Evolutionary conservation across 2,329 filamentous ascomycete genomes (phyloP).

Genomic region (Gnomoniopsis smithogilvyi): DNA sequence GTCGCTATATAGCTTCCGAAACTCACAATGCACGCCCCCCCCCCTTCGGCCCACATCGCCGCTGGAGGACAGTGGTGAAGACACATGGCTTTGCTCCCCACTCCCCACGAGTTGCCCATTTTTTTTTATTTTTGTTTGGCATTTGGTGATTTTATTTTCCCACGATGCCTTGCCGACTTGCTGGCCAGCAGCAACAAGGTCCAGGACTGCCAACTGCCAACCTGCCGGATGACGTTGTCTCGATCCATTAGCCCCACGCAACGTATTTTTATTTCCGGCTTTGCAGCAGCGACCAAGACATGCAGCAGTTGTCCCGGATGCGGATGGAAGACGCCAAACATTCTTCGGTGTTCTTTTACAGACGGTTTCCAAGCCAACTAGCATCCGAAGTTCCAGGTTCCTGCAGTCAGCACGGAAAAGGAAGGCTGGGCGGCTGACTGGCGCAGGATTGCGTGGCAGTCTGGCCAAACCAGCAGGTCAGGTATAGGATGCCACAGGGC

Average conservation of each 20-base stretch:
- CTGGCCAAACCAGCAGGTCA: slow-evolving; percentile 15
- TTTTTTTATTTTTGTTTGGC: not conserved
- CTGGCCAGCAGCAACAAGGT: not conserved
- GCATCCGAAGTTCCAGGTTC: not conserved
- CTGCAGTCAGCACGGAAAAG: not conserved
- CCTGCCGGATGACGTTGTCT: slow-evolving; percentile 6
- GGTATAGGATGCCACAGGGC: not conserved
- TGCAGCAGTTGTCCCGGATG: not conserved
- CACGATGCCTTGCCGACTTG: not conserved
- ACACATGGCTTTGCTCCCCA: not conserved
- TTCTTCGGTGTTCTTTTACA: not conserved
- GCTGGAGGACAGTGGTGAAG: not conserved
- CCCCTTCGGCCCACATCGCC: not conserved
- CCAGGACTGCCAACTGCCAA: not conserved
- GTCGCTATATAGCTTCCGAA: not conserved
- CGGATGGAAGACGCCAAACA: not conserved
- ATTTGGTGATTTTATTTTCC: no score
- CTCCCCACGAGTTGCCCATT: not conserved
- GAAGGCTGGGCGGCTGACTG: not conserved
- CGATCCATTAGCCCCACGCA: not conserved
- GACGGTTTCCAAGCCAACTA: not conserved
- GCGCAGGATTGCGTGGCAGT: slow-evolving; percentile 13
- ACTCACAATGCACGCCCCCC: not conserved
- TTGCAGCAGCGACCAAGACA: not conserved
- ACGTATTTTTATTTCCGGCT: not conserved